phyloP scores from a whole-genome alignment of 1,284 basidiomycete species.

The Cystobasidium pallidum region DNA sequence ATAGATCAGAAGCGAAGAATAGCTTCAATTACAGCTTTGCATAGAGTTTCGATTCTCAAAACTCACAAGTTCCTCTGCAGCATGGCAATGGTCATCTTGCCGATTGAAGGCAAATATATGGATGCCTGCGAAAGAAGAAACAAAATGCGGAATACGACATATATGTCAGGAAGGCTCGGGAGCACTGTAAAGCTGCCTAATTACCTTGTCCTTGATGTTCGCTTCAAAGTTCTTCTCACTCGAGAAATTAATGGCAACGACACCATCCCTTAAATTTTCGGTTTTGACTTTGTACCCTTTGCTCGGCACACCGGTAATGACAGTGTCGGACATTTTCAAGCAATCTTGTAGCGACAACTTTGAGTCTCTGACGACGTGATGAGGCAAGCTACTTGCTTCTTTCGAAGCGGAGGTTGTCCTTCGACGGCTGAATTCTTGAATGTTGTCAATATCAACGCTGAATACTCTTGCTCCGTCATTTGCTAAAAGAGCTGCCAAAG shows the following conservation, averaged over 20 bases:
- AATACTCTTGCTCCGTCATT: conserved; percentile 96
- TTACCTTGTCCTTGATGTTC: conserved; percentile 85
- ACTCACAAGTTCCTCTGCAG: conserved; percentile 86
- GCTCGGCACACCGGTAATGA: conserved; percentile 84
- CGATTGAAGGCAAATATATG: conserved; percentile 88
- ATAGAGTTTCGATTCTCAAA: background rate
- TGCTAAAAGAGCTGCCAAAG: conserved; percentile 86
- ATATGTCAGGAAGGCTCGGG: background rate
- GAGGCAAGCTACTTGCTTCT: conserved; percentile 62
- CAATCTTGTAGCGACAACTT: conserved; percentile 71
- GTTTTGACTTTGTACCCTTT: conserved; percentile 89
- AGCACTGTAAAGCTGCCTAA: conserved; percentile 44
- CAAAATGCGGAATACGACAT: conserved; percentile 40
- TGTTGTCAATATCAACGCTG: conserved; percentile 90
- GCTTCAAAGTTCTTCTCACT: conserved; percentile 96
- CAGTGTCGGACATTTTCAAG: conserved; percentile 80
- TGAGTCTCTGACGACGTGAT: conserved; percentile 75
- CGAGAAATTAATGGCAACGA: conserved; percentile 88
- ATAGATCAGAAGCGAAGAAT: too few relatives aligned
- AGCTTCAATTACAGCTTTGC: background rate
- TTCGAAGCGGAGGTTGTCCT: conserved; percentile 32
- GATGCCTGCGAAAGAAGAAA: conserved; percentile 73
- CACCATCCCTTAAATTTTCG: conserved; percentile 85
- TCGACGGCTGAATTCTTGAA: conserved; percentile 65
- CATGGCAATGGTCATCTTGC: conserved; percentile 97